Conservation (phyloP, 257 asterid species). For the Solanum medicagineum region DNA sequence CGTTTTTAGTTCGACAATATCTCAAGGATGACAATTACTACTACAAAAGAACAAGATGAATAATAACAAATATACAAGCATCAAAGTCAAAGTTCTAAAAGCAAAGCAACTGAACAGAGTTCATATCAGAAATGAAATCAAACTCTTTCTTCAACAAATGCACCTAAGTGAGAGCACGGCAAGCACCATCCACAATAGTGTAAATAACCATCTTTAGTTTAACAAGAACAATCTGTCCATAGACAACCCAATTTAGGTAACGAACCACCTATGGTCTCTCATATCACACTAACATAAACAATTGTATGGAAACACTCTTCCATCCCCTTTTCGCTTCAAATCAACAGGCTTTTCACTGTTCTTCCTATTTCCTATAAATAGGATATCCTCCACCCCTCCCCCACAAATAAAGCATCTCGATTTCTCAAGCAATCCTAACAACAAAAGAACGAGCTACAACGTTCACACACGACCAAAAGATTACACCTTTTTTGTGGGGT, state of each 20-base stretch:
- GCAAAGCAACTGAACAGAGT: neutral
- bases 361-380: neutral
- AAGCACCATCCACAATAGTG: neutral
- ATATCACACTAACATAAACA: neutral
- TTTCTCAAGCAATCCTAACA: neutral
- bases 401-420: neutral
- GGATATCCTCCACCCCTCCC: neutral
- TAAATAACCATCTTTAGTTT: neutral
- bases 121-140: neutral
- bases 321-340: neutral
- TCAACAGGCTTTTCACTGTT: neutral
- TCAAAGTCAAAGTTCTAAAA: neutral
- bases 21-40: neutral
- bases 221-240: neutral
- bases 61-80: neutral
- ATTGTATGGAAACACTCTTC: neutral
- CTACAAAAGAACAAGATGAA: neutral
- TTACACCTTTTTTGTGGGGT: neutral
- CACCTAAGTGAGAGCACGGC: neutral
- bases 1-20: neutral
- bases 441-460: neutral
- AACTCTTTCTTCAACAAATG: neutral
- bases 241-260: neutral
- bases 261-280: neutral
- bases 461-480: neutral